phyloP scores from a whole-genome alignment of 768 basidiomycete species.

The Amanita pallidorosea region DNA sequence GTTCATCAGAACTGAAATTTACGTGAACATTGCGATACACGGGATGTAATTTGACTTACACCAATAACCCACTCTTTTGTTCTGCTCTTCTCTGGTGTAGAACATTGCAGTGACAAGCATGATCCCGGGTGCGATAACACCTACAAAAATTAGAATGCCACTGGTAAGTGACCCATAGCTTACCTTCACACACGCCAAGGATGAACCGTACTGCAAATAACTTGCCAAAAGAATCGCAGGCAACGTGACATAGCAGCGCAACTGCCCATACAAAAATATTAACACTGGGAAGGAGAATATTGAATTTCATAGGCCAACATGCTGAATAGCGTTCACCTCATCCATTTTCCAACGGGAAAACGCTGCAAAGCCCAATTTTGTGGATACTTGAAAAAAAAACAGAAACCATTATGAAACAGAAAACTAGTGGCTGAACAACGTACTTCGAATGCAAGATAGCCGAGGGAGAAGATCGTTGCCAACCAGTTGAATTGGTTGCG shows the following conservation, averaged over 20 bases:
- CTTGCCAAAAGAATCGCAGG: constrained; percentile 59
- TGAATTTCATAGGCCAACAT: neutral
- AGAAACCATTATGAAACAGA: constrained; percentile 12
- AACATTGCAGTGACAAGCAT: constrained; percentile 80
- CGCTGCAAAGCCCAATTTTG: constrained; percentile 71
- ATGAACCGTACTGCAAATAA: constrained; percentile 69
- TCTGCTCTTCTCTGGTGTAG: constrained; percentile 70
- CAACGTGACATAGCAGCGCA: constrained; percentile 47
- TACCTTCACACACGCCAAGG: constrained; percentile 63
- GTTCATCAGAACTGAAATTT: constrained; percentile 56
- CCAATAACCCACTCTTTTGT: constrained; percentile 70
- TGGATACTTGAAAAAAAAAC: constrained; percentile 46
- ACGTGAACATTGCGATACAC: constrained; percentile 2
- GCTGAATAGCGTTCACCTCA: constrained; percentile 39
- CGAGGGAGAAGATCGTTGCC: constrained; percentile 67
- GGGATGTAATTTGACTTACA: constrained; percentile 29
- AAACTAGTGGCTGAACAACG: constrained; percentile 6
- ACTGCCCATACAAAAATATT: constrained; percentile 73
- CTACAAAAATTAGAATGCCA: constrained; percentile 14
- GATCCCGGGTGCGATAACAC: constrained; percentile 73
- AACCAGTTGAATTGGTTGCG: constrained; percentile 73
- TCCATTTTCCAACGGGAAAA: constrained; percentile 76
- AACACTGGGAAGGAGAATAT: constrained; percentile 24
- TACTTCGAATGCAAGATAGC: constrained; percentile 49
- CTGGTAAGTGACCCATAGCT: neutral